Conservation (phyloP, 139 green algal species). For the Volvox reticuliferus region DNA sequence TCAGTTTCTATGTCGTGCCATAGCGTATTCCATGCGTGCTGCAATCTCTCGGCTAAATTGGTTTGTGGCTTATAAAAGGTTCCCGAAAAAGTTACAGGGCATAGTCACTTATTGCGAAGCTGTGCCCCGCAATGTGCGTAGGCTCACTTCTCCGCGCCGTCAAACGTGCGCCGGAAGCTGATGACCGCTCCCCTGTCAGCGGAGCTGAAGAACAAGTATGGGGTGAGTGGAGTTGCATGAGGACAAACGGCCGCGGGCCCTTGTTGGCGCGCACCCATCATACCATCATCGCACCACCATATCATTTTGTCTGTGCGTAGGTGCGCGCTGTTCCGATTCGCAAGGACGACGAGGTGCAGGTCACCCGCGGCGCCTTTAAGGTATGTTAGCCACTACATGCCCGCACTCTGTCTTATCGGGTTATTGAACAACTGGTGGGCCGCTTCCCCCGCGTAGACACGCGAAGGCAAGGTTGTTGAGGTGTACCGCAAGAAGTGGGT, state of each 20-base stretch:
- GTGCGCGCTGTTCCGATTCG: slow-evolving; percentile 94
- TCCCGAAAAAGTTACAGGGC: neutral
- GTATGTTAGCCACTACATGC: slow-evolving; percentile 41
- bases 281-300: too few relatives aligned
- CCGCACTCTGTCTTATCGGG: neutral
- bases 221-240: slow-evolving; percentile 62
- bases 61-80: too few relatives aligned
- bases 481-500: slow-evolving; percentile 99
- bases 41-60: too few relatives aligned
- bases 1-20: too few relatives aligned
- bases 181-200: slow-evolving; percentile 95
- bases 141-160: slow-evolving; percentile 98
- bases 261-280: too few relatives aligned
- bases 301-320: slow-evolving; percentile 59
- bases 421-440: neutral
- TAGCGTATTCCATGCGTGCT: too few relatives aligned
- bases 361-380: slow-evolving; percentile 98
- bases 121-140: slow-evolving; percentile 58
- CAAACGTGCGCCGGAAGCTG: slow-evolving; percentile 89
- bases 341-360: slow-evolving; percentile 99
- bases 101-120: neutral
- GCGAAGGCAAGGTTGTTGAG: slow-evolving; percentile 96
- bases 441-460: slow-evolving; percentile 67
- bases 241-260: too few relatives aligned
- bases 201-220: slow-evolving; percentile 95